Evolutionary conservation across 768 basidiomycete genomes (phyloP), one percentile per base, ranked within the genome.

Genomic region (Boletus pseudo-olivaceus): DNA sequence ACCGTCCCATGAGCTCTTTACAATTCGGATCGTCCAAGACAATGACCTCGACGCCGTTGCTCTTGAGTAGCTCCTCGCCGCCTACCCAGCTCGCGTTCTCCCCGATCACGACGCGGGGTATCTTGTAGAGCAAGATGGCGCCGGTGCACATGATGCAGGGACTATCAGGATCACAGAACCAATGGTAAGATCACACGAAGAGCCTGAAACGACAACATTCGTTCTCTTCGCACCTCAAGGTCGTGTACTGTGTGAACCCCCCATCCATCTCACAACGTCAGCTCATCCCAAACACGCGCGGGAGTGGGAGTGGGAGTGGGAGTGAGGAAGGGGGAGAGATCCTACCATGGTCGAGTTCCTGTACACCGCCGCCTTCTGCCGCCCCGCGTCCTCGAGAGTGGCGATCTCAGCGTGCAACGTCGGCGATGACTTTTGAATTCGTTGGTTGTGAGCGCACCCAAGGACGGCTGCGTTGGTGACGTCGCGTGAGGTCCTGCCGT

Each of bases 81-180:
- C 82, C 83, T 15, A 76, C 56, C 59, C 78, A 82, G 35, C 75
- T 86, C 17, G 56, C 43, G 57, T 85, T 83, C 64, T 87, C 85
- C 17, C 84, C 84, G 44, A 87, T 80, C 11, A 88, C 83, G 8
- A 85, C 79, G 7, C 84, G 76, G 5, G 82, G 81, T 38, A 87
- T 85, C 43, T 79, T 78, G 68, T 83, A 85, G 10, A 85, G 72
- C n/a, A 82, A 54, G 26, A 83, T 80, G 1, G 84, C 79, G 8
- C 84, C 85, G 1, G 79, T 76, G 61, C 85, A 87, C 85, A 86
- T 85, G 49, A 71, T 76, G 61, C 85, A 87, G 2, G 85, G 86
- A 41, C 81, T 61, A 17, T 33, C 30, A 19, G 3, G 17, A 17
- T 29, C 27, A 29, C 12, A 4, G 6, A 12, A 11, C 4, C 2